These are phyloP conservation scores for Magnolia sinica DNA, from an alignment of 164 flowering plant genomes.

Conservation along the genomic window DNA sequence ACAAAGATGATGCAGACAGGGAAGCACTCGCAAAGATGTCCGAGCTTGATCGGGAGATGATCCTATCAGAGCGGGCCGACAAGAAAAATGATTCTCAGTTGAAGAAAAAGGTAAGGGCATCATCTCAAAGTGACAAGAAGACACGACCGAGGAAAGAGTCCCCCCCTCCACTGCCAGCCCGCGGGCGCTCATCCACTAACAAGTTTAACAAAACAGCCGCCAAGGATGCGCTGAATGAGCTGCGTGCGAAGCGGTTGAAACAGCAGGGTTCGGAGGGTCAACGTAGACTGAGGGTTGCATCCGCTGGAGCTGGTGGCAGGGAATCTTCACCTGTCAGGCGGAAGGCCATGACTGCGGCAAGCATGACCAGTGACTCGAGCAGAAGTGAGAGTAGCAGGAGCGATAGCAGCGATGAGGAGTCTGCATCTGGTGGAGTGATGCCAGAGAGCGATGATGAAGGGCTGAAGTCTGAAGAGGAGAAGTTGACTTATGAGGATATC, in stretches of 20 bases:
- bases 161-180: constrained; percentile 44
- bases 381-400: constrained; percentile 73
- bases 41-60: constrained; percentile 86
- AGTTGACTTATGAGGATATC: constrained; percentile 64
- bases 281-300: constrained; percentile 45
- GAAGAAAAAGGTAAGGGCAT: constrained; percentile 51
- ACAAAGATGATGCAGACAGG: constrained; percentile 76
- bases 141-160: constrained; percentile 38
- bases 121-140: constrained; percentile 41
- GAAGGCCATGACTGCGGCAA: constrained; percentile 32
- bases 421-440: constrained; percentile 64
- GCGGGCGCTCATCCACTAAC: constrained; percentile 62
- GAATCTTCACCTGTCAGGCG: constrained; percentile 45
- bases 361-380: constrained; percentile 61
- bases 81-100: constrained; percentile 59
- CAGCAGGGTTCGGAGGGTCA: constrained; percentile 69
- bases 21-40: constrained; percentile 63
- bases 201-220: constrained; percentile 68
- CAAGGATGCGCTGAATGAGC: constrained; percentile 79
- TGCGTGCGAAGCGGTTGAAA: constrained; percentile 67
- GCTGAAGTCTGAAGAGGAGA: constrained; percentile 28
- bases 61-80: constrained; percentile 63
- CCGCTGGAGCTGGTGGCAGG: constrained; percentile 31
- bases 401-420: constrained; percentile 70
- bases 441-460: constrained; percentile 75